Base-by-base conservation (phyloP, 352 stramenopile genomes). In the Phytophthora palmivora region DNA sequence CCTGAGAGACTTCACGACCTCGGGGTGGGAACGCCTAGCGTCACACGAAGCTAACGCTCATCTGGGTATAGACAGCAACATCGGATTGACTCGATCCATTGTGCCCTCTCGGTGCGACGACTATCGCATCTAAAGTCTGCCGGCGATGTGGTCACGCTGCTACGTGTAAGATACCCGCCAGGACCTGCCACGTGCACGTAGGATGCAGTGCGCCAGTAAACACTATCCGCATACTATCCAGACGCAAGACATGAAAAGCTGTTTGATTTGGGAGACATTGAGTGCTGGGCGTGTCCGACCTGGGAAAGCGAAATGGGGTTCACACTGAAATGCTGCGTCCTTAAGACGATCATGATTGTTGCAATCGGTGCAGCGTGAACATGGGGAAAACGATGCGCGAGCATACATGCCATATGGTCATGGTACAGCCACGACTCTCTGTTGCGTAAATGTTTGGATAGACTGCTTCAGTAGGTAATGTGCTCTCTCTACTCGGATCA, bases 21-120 rank as follows among this genome's bases (percentile, higher is more conserved):
- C 30, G 45, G 16, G 26, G 55, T 26, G 55, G 56, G 55, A 63
- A 50, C 16, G 11, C n/a, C n/a, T n/a, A n/a, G n/a, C n/a, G n/a
- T n/a, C n/a, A n/a, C 24, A 26, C 55, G 44, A 42, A 56, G 54
- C 33, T 55, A 62, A 62, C 37, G 54, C 42, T 47, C n/a, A 39
- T 28, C 26, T 42, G 44, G 16, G 36, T 21, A 60, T 11, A 60
- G 39, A 60, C 52, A 1, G 38, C 19, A 19, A 60, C 52, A 39
- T 41, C 36, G 46, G 55, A 48, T 45, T 37, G 55, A 56, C n/a
- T n/a, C n/a, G n/a, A n/a, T n/a, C n/a, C n/a, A n/a, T n/a, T n/a
- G n/a, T n/a, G 6, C 43, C 18, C 26, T 59, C 57, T 65, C 47
- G 57, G 57, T 65, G 57, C 47, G 30, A 34, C 30, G 30, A 34